Conservation (phyloP, 2,329 filamentous ascomycete species). For the Seiridium unicorne region DNA sequence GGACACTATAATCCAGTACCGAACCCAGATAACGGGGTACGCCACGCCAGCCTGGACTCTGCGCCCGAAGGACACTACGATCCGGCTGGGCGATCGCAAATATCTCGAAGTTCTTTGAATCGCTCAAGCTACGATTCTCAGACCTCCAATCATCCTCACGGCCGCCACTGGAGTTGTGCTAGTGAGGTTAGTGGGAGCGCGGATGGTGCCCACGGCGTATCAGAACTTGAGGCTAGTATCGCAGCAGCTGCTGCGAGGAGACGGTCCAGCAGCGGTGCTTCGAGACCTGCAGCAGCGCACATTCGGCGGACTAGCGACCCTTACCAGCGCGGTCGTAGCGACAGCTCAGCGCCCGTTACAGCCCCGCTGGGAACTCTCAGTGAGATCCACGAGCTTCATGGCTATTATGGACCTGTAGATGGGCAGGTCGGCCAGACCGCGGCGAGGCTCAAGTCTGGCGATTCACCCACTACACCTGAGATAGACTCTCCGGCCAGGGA, state of each 20-base stretch:
- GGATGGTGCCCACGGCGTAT: slow-evolving; percentile 24
- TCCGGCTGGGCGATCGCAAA: slow-evolving; percentile 14
- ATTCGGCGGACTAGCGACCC: slow-evolving; percentile 18
- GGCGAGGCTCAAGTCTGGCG: slow-evolving; percentile 14
- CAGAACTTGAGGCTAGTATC: slow-evolving; percentile 33
- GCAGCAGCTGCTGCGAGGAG: slow-evolving; percentile 35
- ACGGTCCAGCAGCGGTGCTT: slow-evolving; percentile 22
- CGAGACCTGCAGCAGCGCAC: slow-evolving; percentile 13
- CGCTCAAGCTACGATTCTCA: slow-evolving; percentile 37
- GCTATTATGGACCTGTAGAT: slow-evolving; percentile 42
- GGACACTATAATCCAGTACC: slow-evolving; percentile 15
- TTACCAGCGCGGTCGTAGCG: slow-evolving; percentile 16
- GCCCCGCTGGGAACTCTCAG: slow-evolving; percentile 33
- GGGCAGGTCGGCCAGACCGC: slow-evolving; percentile 41
- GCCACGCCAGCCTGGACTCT: slow-evolving; percentile 27
- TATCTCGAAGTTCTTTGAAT: slow-evolving; percentile 12
- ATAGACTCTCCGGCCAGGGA: neutral
- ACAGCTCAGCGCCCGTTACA: slow-evolving; percentile 17
- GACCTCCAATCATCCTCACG: slow-evolving; percentile 32
- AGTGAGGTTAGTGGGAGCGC: slow-evolving; percentile 40
- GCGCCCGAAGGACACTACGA: slow-evolving; percentile 21
- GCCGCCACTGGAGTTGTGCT: slow-evolving; percentile 40
- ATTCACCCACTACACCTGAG: slow-evolving; percentile 1
- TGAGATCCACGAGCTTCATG: slow-evolving; percentile 43
- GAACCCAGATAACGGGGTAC: slow-evolving; percentile 18